Base-by-base conservation (phyloP, 805 yeast species). In the Barnettozyma siamensis region DNA sequence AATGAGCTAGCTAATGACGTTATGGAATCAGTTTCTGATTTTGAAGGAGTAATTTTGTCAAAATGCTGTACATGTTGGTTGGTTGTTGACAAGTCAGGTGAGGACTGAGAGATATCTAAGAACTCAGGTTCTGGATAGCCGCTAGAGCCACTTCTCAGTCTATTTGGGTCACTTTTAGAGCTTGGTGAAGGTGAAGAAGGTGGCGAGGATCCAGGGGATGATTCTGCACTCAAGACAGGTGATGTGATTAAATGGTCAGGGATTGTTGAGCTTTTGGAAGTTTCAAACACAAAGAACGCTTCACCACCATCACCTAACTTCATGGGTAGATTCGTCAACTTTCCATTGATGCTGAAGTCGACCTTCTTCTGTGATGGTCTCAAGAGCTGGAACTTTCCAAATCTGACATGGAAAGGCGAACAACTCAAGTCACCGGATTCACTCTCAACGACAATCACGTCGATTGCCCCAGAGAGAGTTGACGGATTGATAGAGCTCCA, bases 401-500 rank as follows among this genome's bases (percentile, higher is more conserved):
- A 93, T 42, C 99, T 70, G 29, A 93, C 88, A 63, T 93, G 99
- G 72, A 94, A 93, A 5, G 99, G 99, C 7, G 96, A 87, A 55
- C 98, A 89, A 40, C 85, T 83, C 29, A 84, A 64, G 21, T 83
- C 74, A 2, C 83, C 80, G 58, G 83, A 80, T 11, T 85, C 84
- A 57, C 87, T 94, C 63, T 91, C 96, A 11, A 93, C 83, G 9
- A 89, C 98, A 31, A 93, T 87, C 41, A 93, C 88, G 62, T 93
- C 99, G 60, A 93, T 93, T 17, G 98, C 99, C 5, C 99, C 99
- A 17, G 95, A 81, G 15, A 93, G 72, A 0, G 99, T 93, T 2
- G 98, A 88, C 3, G 99, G 99, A 56, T 93, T 93, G 50, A 93
- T 78, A 21, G 97, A 87, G 50, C 88, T 88, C 98, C 97, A 91